Evolutionary conservation across 495 filamentous ascomycete genomes (phyloP).

Genomic region (Neurospora pannonica): DNA sequence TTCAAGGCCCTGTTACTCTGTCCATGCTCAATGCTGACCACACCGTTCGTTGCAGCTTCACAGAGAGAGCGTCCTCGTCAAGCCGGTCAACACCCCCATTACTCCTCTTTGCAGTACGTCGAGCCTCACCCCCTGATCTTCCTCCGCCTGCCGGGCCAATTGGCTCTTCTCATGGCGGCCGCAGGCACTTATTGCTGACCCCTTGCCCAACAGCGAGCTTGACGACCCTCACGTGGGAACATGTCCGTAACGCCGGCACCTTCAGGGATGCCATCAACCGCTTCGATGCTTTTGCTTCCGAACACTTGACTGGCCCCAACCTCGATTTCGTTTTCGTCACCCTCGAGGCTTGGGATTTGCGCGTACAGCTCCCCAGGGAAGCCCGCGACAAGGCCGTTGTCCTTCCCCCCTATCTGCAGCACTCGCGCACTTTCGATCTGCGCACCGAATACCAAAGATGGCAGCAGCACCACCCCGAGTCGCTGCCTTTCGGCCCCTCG

Average conservation of each 20-base stretch:
- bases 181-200: slow-evolving; percentile 12
- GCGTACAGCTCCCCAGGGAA: slow-evolving; percentile 93
- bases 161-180: background rate
- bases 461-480: slow-evolving; percentile 97
- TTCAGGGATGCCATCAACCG: slow-evolving; percentile 95
- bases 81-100: slow-evolving; percentile 96
- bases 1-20: background rate
- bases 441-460: slow-evolving; percentile 95
- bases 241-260: slow-evolving; percentile 89
- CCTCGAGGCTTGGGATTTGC: slow-evolving; percentile 95
- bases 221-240: slow-evolving; percentile 97
- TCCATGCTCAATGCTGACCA: slow-evolving; percentile 5
- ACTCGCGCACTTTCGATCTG: slow-evolving; percentile 92
- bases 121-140: slow-evolving; percentile 7
- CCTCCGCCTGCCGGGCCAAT: slow-evolving; percentile 6
- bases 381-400: slow-evolving; percentile 96
- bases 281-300: slow-evolving; percentile 84
- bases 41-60: slow-evolving; percentile 54
- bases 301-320: slow-evolving; percentile 75
- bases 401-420: slow-evolving; percentile 91
- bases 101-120: slow-evolving; percentile 96
- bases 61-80: slow-evolving; percentile 91
- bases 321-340: slow-evolving; percentile 97
- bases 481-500: slow-evolving; percentile 88
- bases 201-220: slow-evolving; percentile 61